A percentile compares a stretch with the other conserved stretches of the same genome.
phyloP scores from a whole-genome alignment of 73 alveolate species.

The Stentor coeruleus region DNA sequence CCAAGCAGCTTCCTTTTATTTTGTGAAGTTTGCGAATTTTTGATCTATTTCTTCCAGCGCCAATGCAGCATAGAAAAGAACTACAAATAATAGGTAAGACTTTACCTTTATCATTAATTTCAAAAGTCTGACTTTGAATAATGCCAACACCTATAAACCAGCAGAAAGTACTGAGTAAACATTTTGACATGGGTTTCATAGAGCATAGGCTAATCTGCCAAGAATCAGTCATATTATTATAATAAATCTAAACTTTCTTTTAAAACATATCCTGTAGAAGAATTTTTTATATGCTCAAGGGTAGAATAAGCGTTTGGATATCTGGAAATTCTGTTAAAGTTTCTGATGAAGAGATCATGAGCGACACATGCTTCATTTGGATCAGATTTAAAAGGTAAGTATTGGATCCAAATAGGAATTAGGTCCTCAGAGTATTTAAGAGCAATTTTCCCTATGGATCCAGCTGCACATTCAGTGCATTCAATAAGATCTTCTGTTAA shows the following conservation, averaged over 20 bases:
- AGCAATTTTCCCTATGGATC: conserved; percentile 8
- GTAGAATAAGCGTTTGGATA: no score
- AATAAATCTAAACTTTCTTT: background rate
- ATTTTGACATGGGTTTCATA: background rate
- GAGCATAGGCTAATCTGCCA: background rate
- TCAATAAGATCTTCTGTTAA: background rate
- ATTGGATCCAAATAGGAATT: background rate
- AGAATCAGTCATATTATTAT: background rate
- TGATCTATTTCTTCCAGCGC: background rate
- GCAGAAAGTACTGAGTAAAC: background rate
- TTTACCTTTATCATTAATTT: background rate
- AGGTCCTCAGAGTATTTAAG: background rate
- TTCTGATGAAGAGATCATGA: background rate
- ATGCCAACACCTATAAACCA: background rate
- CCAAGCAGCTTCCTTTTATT: conserved; percentile 10
- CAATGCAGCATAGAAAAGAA: conserved; percentile 1
- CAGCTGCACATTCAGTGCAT: conserved; percentile 6
- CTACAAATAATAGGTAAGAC: background rate
- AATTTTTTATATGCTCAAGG: background rate
- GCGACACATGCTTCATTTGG: background rate
- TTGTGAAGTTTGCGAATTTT: background rate
- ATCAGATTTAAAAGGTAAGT: no score
- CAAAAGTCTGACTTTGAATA: background rate
- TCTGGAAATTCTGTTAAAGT: background rate
- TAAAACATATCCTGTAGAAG: background rate